Percentiles rank a stretch among this genome's conserved stretches.
Evolutionary conservation across 2,329 filamentous ascomycete genomes (phyloP).

Genomic region (Colletotrichum camelliae): DNA sequence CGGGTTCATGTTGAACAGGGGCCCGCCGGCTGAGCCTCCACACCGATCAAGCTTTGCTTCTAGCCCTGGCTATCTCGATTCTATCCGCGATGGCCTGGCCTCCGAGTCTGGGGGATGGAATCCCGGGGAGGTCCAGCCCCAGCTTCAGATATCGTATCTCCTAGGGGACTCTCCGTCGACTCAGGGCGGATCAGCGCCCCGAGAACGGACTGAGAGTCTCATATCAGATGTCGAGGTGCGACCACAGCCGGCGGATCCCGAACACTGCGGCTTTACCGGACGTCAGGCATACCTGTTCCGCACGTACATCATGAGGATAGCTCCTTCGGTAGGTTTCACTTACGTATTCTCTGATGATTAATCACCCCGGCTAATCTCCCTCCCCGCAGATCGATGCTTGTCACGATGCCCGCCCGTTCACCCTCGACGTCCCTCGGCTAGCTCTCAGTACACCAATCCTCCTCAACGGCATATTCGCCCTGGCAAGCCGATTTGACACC

Average conservation of each 20-base stretch:
- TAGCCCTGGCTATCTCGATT: not conserved
- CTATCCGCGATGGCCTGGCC: not conserved
- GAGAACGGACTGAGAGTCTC: not conserved
- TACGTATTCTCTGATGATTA: not conserved
- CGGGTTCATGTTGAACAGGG: conserved; percentile 8
- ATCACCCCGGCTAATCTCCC: not conserved
- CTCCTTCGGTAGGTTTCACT: not conserved
- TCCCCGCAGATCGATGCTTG: conserved; percentile 1
- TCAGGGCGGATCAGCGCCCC: not conserved
- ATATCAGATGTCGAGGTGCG: not conserved
- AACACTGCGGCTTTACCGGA: conserved; percentile 3
- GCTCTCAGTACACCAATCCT: conserved; percentile 52
- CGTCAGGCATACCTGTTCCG: conserved; percentile 10
- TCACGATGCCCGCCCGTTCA: conserved; percentile 40
- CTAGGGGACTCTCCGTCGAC: conserved; percentile 1
- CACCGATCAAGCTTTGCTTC: not conserved
- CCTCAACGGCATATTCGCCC: conserved; percentile 49
- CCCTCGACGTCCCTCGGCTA: conserved; percentile 49
- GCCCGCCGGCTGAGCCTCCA: not conserved
- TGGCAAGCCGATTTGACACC: conserved; percentile 49
- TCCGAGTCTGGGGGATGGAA: not conserved
- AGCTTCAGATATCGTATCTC: conserved; percentile 13
- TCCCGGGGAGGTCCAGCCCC: not conserved
- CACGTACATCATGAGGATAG: conserved; percentile 14
- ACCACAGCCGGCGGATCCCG: not conserved